A percentile compares a stretch with the other conserved stretches of the same genome.
Evolutionary conservation across 2,329 filamentous ascomycete species (phyloP).

Genomic region (Aspergillus ruber): DNA sequence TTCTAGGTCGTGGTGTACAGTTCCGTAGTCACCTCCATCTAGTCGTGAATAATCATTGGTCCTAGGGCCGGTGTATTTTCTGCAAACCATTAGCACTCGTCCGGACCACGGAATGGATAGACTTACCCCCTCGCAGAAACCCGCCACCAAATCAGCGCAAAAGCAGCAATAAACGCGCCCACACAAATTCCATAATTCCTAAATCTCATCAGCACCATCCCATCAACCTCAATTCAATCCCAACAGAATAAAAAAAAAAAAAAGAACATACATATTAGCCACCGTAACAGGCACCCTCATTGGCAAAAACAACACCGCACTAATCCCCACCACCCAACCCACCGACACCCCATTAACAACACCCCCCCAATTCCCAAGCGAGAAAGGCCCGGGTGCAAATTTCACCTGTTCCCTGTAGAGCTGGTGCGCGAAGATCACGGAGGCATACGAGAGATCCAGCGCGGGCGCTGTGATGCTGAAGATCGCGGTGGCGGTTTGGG

Average conservation of each 20-base stretch:
- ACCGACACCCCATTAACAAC: slow-evolving; percentile 52
- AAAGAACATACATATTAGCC: slow-evolving; percentile 40
- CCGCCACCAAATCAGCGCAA: slow-evolving; percentile 48
- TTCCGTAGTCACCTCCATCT: background rate
- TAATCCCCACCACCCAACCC: slow-evolving; percentile 59
- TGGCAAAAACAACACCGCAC: slow-evolving; percentile 53
- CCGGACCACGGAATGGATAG: slow-evolving; percentile 2
- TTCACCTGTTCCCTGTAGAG: slow-evolving; percentile 47
- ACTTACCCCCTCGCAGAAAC: slow-evolving; percentile 33
- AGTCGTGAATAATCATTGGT: background rate
- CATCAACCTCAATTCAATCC: no score
- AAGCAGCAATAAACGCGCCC: slow-evolving; percentile 41
- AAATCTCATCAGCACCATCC: background rate
- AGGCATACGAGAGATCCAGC: slow-evolving; percentile 50
- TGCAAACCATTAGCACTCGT: background rate
- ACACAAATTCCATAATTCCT: slow-evolving; percentile 47
- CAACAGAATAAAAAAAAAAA: no score
- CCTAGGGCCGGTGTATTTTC: slow-evolving; percentile 1
- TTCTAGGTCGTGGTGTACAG: background rate
- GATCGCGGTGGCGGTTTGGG: slow-evolving; percentile 42
- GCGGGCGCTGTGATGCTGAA: slow-evolving; percentile 50
- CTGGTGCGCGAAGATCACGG: slow-evolving; percentile 54
- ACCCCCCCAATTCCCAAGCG: slow-evolving; percentile 50
- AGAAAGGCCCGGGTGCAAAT: slow-evolving; percentile 54
- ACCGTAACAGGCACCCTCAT: slow-evolving; percentile 42